Conservation (phyloP, 163 green algal genomes). For the Scenedesmus sp. region DNA sequence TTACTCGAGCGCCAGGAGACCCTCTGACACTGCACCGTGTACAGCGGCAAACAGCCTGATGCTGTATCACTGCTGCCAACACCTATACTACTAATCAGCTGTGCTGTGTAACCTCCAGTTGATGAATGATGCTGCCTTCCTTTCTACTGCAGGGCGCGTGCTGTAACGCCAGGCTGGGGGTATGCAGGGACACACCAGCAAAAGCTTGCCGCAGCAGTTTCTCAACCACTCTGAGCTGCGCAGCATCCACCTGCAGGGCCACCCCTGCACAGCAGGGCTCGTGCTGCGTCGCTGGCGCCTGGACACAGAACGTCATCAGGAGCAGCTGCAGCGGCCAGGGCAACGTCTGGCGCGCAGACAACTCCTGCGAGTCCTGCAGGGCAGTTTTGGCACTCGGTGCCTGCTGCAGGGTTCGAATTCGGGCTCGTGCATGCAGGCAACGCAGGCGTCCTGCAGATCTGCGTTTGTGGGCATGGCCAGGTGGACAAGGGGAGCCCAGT, state of each 20-base stretch:
- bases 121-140: not conserved
- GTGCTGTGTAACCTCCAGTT: not conserved
- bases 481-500: not conserved
- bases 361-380: not conserved
- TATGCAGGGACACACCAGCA: not conserved
- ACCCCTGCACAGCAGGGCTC: not conserved
- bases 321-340: not conserved
- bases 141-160: not conserved
- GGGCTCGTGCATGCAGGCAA: not conserved
- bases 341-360: not conserved
- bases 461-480: not conserved
- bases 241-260: not conserved
- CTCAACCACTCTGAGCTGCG: not conserved
- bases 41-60: too few species aligned
- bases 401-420: not conserved
- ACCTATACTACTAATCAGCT: too few species aligned
- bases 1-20: too few species aligned
- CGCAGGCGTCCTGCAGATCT: not conserved
- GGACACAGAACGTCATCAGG: not conserved
- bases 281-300: not conserved
- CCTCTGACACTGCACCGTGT: too few species aligned
- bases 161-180: not conserved
- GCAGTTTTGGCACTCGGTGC: not conserved
- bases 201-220: not conserved
- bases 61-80: too few species aligned